phyloP scores from a whole-genome alignment of 495 filamentous ascomycete genomes.

The Lepraria neglecta region DNA sequence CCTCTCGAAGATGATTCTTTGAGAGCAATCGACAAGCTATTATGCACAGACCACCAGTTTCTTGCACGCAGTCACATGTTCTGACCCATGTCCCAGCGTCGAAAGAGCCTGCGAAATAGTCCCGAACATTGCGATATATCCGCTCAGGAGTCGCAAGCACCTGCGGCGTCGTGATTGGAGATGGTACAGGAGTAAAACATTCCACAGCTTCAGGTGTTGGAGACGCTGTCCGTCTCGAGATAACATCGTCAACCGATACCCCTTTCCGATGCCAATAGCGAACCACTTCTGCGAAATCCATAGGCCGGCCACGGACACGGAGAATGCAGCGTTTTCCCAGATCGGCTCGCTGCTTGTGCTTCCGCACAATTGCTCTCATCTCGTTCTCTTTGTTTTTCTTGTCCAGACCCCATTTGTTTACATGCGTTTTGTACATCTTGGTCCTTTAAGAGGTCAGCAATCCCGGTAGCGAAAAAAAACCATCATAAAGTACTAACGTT shows the following conservation, averaged over 20 bases:
- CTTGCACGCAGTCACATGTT: neutral
- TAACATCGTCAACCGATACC: neutral
- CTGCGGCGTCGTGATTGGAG: neutral
- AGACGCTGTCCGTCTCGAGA: neutral
- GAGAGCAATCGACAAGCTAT: neutral
- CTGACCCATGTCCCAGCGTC: slow-evolving; percentile 15
- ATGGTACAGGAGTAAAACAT: neutral
- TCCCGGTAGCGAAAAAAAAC: neutral
- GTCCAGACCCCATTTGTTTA: slow-evolving; percentile 27
- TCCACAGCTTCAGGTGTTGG: neutral
- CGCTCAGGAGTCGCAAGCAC: slow-evolving; percentile 12
- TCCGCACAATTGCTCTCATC: slow-evolving; percentile 29
- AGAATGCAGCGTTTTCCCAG: slow-evolving; percentile 3
- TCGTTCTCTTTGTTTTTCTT: slow-evolving; percentile 30
- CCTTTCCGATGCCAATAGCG: slow-evolving; percentile 9
- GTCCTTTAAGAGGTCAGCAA: neutral
- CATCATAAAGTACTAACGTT: slow-evolving; percentile 28
- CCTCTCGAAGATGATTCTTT: neutral
- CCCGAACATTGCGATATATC: neutral
- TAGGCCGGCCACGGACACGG: neutral
- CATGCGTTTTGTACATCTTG: slow-evolving; percentile 27
- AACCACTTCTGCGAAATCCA: neutral
- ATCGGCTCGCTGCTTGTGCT: slow-evolving; percentile 10
- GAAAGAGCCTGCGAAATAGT: slow-evolving; percentile 18
- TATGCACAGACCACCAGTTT: neutral